Evolutionary conservation across 1,139 yeast genomes (phyloP).

Genomic region (Nakaseomyces bracarensis): DNA sequence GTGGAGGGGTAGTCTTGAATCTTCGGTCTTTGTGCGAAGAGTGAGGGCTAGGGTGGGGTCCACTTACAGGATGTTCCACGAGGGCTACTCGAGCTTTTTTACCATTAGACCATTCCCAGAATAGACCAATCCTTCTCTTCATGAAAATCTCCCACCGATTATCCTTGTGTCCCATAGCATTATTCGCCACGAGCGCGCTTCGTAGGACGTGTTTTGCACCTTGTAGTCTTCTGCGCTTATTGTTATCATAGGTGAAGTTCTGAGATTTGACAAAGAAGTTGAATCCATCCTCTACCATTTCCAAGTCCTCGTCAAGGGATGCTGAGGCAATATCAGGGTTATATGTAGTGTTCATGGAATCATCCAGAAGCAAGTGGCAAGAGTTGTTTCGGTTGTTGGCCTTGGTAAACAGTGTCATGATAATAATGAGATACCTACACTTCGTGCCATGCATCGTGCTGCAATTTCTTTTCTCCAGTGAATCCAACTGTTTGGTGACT

Average conservation of each 20-base stretch:
- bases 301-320: slow-evolving; percentile 16
- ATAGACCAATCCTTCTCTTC: slow-evolving; percentile 24
- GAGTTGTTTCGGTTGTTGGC: slow-evolving; percentile 21
- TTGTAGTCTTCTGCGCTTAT: slow-evolving; percentile 13
- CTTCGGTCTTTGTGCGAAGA: neutral
- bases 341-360: slow-evolving; percentile 30
- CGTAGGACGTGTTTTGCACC: slow-evolving; percentile 21
- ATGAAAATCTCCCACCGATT: slow-evolving; percentile 29
- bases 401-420: slow-evolving; percentile 26
- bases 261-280: slow-evolving; percentile 22
- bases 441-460: slow-evolving; percentile 22
- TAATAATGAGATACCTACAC: slow-evolving; percentile 21
- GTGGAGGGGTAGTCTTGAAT: neutral
- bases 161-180: slow-evolving; percentile 29
- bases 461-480: slow-evolving; percentile 10
- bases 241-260: slow-evolving; percentile 5
- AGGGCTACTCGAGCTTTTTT: neutral
- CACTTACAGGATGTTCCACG: neutral
- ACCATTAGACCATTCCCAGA: slow-evolving; percentile 23
- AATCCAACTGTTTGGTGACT: slow-evolving; percentile 23
- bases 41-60: neutral
- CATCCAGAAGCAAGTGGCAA: slow-evolving; percentile 23
- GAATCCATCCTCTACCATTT: slow-evolving; percentile 17
- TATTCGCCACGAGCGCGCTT: slow-evolving; percentile 29
- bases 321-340: slow-evolving; percentile 14